Evolutionary conservation across 768 basidiomycete species (phyloP), one percentile per base, ranked within the genome.

Genomic region (Strobilomyces confusus): DNA sequence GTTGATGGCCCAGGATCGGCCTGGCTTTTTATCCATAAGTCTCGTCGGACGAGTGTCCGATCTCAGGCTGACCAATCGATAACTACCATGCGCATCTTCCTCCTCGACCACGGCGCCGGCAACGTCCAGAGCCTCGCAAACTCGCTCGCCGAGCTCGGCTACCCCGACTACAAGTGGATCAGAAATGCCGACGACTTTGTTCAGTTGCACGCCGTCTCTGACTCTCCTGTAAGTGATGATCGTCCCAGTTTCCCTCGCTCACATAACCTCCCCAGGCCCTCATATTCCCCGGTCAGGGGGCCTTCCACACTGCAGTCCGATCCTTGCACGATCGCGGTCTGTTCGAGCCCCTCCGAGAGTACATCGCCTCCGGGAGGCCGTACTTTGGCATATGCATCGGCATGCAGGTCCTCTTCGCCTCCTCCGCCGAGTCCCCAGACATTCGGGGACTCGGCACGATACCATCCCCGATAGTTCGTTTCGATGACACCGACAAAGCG

Each of bases 331-430:
- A 78, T 17, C 84, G 83, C 56, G 91, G 89, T 20, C 80, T 95
- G 54, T 78, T 89, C 33, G 81, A 89, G 58, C 93, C 92, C 23
- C 77, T 99, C 52, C 80, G 79, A 56, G 72, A 79, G 47, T 99
- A 98, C 70, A 84, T 99, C 62, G 71, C 73, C 15, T 91, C 91
- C 12, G 95, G 97, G 23, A 82, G 79, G 62, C 97, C 95, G 2
- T 99, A 97, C 73, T 92, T 97, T 72, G 92, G 92, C 36, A 98
- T 99, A 75, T 99, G 97, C 74, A 91, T 99, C 65, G 97, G 97
- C 63, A 87, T 99, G 86, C 97, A 99, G 72, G 83, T 97, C 52
- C 89, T 99, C 56, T 98, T 93, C 73, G 75, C 80, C 53, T 84
- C 88, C 14, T 98, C 95, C 15, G 73, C 81, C 56, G 97, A 99